Base-by-base conservation (phyloP, 768 basidiomycete genomes). In the Pluteus cervinus region DNA sequence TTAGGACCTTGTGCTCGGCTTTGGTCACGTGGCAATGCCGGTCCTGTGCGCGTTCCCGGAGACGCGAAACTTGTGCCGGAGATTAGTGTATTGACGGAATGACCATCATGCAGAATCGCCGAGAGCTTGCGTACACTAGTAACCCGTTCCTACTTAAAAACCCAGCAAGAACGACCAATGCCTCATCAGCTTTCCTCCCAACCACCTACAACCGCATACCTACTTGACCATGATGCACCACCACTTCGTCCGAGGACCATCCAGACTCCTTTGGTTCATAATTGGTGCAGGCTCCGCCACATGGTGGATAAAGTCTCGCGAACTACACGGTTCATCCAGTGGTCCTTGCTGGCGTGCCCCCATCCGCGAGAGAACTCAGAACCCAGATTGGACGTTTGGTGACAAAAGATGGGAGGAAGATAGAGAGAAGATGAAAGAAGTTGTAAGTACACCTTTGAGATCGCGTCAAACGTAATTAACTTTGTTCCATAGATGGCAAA, bases 241-340 rank as follows among this genome's bases (percentile, higher is more conserved):
- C 32, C 35, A n/a, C 7, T 37, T 28, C 15, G 43, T 44, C 25
- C 50, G 55, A 23, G 54, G 69, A 5, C 73, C 75, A n/a, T 73
- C 73, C 29, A 79, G 83, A 44, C 28, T 82, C 37, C 21, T 85
- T 53, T 86, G 83, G 83, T 82, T 86, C 65, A 7, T 69, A 47
- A 14, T 83, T 45, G 84, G 83, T 42, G 80, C 75, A 5, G 61
- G 58, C 3, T 48, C 58, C 35, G 67, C 65, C 26, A 59, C 58
- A n/a, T 54, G 55, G 29, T 65, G 55, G 60, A 55, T 63, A 9
- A 67, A 65, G 53, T 65, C 64, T 45, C 66, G 68, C 25, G 63
- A 68, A 25, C 56, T 51, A 11, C 60, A 62, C 16, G 48, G 50
- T 44, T 52, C 50, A 33, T 32, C 39, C 42, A 57, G 48, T 36